These are phyloP conservation scores for Capronia coronata DNA, from an alignment of 2,329 filamentous ascomycete genomes.

Conservation along the genomic window DNA sequence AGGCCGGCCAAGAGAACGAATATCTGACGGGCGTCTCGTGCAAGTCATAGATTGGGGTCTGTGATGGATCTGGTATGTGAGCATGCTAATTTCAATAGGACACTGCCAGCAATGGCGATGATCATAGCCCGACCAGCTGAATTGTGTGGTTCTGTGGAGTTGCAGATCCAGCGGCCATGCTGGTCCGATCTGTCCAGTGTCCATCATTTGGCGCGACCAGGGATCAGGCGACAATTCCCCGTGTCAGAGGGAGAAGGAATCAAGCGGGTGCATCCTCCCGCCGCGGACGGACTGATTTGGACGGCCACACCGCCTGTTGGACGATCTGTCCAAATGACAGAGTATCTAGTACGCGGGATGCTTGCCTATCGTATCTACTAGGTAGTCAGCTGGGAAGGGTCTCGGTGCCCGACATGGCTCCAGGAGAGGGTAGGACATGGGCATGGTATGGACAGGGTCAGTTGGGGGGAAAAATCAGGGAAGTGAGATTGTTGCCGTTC, in stretches of 20 bases:
- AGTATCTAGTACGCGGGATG: not conserved
- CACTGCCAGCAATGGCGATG: too few relatives aligned
- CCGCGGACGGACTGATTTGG: not conserved
- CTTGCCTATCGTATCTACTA: not conserved
- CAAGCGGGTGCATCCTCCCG: not conserved
- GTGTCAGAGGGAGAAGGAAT: not conserved
- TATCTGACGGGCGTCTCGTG: too few relatives aligned
- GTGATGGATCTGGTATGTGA: too few relatives aligned
- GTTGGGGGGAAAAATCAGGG: not conserved
- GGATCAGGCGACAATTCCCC: not conserved
- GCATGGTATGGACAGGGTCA: too few relatives aligned
- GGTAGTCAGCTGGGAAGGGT: not conserved
- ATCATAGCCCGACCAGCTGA: too few relatives aligned
- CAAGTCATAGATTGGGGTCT: too few relatives aligned
- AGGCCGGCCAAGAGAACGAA: too few relatives aligned
- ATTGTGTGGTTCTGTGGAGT: too few relatives aligned
- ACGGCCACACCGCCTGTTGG: not conserved
- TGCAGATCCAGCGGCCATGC: too few relatives aligned
- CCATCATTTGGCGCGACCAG: not conserved
- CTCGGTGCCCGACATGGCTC: not conserved
- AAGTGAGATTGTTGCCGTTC: not conserved
- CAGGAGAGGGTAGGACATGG: not conserved
- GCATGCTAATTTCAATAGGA: too few relatives aligned
- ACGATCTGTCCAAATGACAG: not conserved
- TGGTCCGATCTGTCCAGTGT: too few relatives aligned